phyloP scores from a whole-genome alignment of 1,284 basidiomycete species.

The Singerocomus rubriflavus region DNA sequence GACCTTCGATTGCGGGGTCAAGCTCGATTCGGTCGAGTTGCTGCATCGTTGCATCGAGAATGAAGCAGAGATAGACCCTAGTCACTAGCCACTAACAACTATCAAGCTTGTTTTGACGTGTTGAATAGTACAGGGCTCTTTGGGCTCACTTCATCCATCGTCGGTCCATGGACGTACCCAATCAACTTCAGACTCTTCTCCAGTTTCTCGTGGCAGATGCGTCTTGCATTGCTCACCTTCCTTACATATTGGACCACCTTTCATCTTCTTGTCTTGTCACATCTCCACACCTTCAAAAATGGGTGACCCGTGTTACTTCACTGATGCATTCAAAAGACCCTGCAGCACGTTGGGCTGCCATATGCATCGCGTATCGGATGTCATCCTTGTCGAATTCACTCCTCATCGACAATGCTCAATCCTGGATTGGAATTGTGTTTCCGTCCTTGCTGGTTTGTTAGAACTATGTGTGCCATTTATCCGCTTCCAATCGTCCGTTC shows the following conservation, averaged over 20 bases:
- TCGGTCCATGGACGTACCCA: constrained; percentile 28
- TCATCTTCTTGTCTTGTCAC: constrained; percentile 49
- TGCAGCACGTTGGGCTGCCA: constrained; percentile 70
- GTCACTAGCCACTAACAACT: not conserved
- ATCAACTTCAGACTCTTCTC: constrained; percentile 62
- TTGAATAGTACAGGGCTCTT: constrained; percentile 26
- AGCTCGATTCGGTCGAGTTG: constrained; percentile 29
- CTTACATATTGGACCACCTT: constrained; percentile 54
- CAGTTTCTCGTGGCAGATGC: constrained; percentile 67
- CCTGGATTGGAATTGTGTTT: constrained; percentile 63
- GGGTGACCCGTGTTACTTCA: constrained; percentile 65
- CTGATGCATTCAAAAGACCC: constrained; percentile 71
- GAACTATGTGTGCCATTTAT: constrained; percentile 22
- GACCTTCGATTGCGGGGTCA: constrained; percentile 58
- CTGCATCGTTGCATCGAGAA: constrained; percentile 22
- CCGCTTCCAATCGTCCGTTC: constrained; percentile 14
- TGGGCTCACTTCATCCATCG: not conserved
- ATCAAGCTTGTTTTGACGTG: constrained; percentile 31
- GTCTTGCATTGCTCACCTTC: constrained; percentile 53
- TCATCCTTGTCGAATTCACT: constrained; percentile 51
- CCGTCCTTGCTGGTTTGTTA: constrained; percentile 65
- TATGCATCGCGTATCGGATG: constrained; percentile 67
- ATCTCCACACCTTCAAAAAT: constrained; percentile 67
- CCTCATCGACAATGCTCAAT: constrained; percentile 67
- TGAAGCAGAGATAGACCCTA: not conserved